Base-by-base conservation (phyloP, 2,329 filamentous ascomycete genomes). In the Hypoxylon sp. region DNA sequence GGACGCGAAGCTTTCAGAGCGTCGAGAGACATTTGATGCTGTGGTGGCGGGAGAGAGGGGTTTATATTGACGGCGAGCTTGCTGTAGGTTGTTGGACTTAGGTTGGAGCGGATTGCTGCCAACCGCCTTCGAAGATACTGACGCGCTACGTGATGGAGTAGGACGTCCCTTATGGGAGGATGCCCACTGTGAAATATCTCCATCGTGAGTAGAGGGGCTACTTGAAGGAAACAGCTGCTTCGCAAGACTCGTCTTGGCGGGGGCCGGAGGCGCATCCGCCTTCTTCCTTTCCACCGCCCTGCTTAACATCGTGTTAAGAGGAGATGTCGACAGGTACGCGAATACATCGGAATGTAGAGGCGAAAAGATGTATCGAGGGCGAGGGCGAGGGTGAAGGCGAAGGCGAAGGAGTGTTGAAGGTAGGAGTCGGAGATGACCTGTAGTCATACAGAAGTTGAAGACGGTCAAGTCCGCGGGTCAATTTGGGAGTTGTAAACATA, bases 141-240 rank as follows among this genome's bases (percentile, higher is more conserved):
- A 72, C 76, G 67, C 76, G 64, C 75, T 72, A 71, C 75, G 70
- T 38, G 76, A 71, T 30, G 75, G 73, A 52, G 78, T 77, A 38
- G 76, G 77, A 30, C 80, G 76, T 18, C 76, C 74, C 69, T 81
- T 84, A 65, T 81, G 83, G 69, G 86, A 78, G 57, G 83, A 67
- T 28, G 66, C 64, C 72, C 70, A 82, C 48, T 85, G 81, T 58
- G 82, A 76, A 68, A 89, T 85, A 63, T 83, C 83, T 38, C 77
- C 77, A 74, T 82, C 79, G 4, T 75, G 77, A 14, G 75, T 72
- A 24, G 79, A 74, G 44, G 85, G 83, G 69, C 83, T 88, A 75
- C 84, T 88, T 0, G 87, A 87, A 3, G 85, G 82, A 67, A 89
- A 86, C 14, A 85, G 78, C 61, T 85, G 81, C 74, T 88, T 87